Conservation (phyloP, 495 filamentous ascomycete genomes). For the Talaromyces wortmannii region DNA sequence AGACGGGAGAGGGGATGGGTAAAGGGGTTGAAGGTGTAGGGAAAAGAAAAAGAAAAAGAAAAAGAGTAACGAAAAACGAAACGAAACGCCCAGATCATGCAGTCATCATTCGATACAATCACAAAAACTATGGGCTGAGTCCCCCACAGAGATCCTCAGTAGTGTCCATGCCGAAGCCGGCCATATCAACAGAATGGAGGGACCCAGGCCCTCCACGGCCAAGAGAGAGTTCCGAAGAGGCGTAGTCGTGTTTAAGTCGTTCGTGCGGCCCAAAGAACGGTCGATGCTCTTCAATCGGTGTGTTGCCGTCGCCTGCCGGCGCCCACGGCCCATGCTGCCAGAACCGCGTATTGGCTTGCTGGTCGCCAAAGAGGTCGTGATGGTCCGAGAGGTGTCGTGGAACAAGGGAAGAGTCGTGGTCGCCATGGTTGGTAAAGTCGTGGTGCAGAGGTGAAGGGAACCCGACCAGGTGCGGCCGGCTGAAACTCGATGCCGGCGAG, state of each 20-base stretch:
- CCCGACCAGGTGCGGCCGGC: constrained; percentile 36
- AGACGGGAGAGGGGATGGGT: not conserved
- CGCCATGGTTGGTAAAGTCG: constrained; percentile 35
- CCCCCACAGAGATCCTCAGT: constrained; percentile 30
- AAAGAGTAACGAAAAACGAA: not conserved
- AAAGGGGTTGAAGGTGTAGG: not conserved
- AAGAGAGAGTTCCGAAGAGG: constrained; percentile 40
- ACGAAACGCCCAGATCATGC: constrained; percentile 14
- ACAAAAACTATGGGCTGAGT: constrained; percentile 27
- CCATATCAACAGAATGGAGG: constrained; percentile 43
- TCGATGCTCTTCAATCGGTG: constrained; percentile 40
- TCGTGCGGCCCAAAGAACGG: constrained; percentile 43
- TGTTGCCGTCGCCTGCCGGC: constrained; percentile 37
- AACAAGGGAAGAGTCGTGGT: constrained; percentile 14
- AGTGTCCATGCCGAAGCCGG: constrained; percentile 36
- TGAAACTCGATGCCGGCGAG: constrained; percentile 41
- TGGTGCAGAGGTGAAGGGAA: constrained; percentile 31
- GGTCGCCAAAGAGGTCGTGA: constrained; percentile 42
- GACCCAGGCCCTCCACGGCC: constrained; percentile 39
- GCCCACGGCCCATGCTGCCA: constrained; percentile 43
- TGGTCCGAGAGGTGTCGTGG: constrained; percentile 22
- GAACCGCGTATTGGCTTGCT: constrained; percentile 42
- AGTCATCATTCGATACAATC: constrained; percentile 9
- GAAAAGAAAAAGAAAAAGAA: not conserved
- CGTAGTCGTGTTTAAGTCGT: constrained; percentile 43